Base-by-base conservation (phyloP, 2,329 filamentous ascomycete genomes). In the Elsinoe ampelina region DNA sequence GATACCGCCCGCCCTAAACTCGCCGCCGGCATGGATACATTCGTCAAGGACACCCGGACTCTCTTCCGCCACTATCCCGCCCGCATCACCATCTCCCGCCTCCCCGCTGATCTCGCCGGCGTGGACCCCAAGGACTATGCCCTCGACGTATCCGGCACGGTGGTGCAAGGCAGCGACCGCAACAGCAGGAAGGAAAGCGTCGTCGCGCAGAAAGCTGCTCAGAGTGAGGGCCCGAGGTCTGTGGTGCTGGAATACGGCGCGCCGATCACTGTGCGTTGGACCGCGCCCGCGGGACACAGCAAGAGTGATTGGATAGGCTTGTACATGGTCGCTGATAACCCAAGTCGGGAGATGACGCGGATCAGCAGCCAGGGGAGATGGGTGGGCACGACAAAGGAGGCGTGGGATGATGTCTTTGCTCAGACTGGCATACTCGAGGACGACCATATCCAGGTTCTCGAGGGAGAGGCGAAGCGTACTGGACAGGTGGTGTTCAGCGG, bases 221-320 rank as follows among this genome's bases (percentile, higher is more conserved):
- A 76, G 57, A 89, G 89, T 1, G 45, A 34, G 17, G 48, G 48
- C 2, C 3, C 5, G 11, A 10, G 34, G 11, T 15, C 15, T 26
- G 76, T 90, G 61, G 81, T 85, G 0, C 86, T 95, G 55, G 85
- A 95, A 68, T 98, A 96, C 63, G 93, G 93, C 35, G 81, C 90
- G 0, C 90, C 93, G 0, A 88, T 98, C 68, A 86, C 81, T 63
- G 88, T 97, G 61, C 87, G 82, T 64, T 98, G 93, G 93, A 87
- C 82, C 26, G 93, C 92, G 0, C 92, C 93, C 0, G 77, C 83
- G 36, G 88, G 90, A 62, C 93, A 97, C 72, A 85, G 84, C 73
- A 90, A 87, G 68, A 87, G 86, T 65, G 93, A 98, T 70, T 98
- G 93, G 93, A 84, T 98, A 55, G 92, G 92, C 3, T 78, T 98